Evolutionary conservation across 2,329 filamentous ascomycete species (phyloP).

Genomic region (Coniella vitis): DNA sequence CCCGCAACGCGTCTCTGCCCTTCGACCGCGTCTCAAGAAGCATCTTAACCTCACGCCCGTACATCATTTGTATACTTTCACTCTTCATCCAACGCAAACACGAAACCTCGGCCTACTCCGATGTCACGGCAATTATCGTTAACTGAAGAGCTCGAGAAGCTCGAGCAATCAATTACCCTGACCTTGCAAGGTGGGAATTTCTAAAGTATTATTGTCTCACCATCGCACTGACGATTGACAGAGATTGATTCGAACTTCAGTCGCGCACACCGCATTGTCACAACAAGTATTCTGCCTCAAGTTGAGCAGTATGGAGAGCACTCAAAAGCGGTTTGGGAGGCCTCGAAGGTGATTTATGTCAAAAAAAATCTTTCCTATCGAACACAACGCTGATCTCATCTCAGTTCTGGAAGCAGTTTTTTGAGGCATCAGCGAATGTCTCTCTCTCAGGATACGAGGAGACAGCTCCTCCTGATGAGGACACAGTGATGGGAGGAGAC

Average conservation of each 20-base stretch:
- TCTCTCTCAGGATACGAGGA: slow-evolving; percentile 94
- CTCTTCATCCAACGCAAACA: slow-evolving; percentile 5
- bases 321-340: slow-evolving; percentile 91
- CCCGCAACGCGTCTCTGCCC: neutral
- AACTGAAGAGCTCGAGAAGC: slow-evolving; percentile 89
- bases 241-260: slow-evolving; percentile 99
- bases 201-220: neutral
- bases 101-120: slow-evolving; percentile 46
- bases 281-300: slow-evolving; percentile 82
- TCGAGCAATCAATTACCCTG: slow-evolving; percentile 94
- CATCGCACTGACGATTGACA: slow-evolving; percentile 27
- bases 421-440: slow-evolving; percentile 95
- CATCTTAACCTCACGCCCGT: too few relatives aligned
- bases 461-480: slow-evolving; percentile 59
- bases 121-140: slow-evolving; percentile 59
- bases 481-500: slow-evolving; percentile 36
- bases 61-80: neutral
- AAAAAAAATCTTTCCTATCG: too few relatives aligned
- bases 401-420: slow-evolving; percentile 99
- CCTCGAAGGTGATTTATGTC: slow-evolving; percentile 65
- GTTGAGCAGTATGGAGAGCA: slow-evolving; percentile 95
- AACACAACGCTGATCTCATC: neutral
- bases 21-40: neutral
- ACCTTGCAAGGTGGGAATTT: slow-evolving; percentile 70
- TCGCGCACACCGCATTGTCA: slow-evolving; percentile 92